Conservation (phyloP, 768 basidiomycete species). For the Boletus sp. region DNA sequence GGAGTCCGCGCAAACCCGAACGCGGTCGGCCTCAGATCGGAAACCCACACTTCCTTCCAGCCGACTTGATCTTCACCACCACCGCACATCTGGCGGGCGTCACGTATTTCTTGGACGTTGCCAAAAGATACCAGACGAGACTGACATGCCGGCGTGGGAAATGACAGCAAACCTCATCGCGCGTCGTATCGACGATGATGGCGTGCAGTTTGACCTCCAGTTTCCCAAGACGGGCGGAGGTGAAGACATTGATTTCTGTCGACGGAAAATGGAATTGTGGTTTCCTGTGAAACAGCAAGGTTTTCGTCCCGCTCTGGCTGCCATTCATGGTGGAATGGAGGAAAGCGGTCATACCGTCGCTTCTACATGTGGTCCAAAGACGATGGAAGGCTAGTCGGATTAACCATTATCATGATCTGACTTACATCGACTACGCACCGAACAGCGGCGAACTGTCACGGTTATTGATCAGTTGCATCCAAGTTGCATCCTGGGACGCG, state of each 20-base stretch:
- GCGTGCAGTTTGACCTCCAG: conserved; percentile 41
- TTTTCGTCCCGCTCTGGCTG: conserved; percentile 48
- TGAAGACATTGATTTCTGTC: conserved; percentile 61
- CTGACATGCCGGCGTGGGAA: conserved; percentile 61
- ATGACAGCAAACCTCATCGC: conserved; percentile 59
- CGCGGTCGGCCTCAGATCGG: conserved; percentile 57
- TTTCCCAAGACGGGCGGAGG: conserved; percentile 67
- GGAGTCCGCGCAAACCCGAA: conserved; percentile 42
- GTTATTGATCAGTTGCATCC: conserved; percentile 30
- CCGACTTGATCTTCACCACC: conserved; percentile 47
- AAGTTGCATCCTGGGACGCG: conserved; percentile 12
- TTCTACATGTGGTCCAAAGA: conserved; percentile 62
- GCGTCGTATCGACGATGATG: conserved; percentile 47
- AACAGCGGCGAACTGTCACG: conserved; percentile 49
- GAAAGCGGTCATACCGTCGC: conserved; percentile 45
- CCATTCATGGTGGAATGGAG: conserved; percentile 59
- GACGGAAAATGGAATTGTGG: conserved; percentile 43
- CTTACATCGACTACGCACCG: conserved; percentile 45
- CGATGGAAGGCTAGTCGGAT: conserved; percentile 48
- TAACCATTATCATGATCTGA: conserved; percentile 47
- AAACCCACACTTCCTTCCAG: conserved; percentile 47
- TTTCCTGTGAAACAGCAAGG: conserved; percentile 36
- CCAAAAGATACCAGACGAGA: conserved; percentile 41
- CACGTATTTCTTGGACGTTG: conserved; percentile 63
- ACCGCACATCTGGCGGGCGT: conserved; percentile 57